Evolutionary conservation across 306 rosid species (phyloP), one percentile per base, ranked within the genome.

Genomic region (Trifolium dubium): DNA sequence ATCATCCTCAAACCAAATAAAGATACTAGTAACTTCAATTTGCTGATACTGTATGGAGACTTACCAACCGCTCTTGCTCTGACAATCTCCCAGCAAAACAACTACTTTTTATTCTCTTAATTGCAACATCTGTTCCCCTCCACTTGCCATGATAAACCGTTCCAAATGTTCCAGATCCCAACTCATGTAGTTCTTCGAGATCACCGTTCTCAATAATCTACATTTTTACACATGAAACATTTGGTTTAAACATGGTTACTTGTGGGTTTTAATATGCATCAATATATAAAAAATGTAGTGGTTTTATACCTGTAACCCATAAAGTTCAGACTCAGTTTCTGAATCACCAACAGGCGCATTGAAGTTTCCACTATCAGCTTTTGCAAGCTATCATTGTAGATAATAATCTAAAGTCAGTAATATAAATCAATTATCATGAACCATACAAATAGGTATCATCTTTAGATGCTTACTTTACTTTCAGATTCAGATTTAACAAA

Each of bases 101-200:
- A 78, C 99, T 92, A 82, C 86, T 92, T 83, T 90, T 92, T 37
- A 90, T 90, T 82, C 97, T 91, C 86, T 95, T 95, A 73, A 92
- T 92, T 41, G 99, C 99, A 75, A 95, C 90, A 82, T 90, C 99
- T 10, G 99, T 92, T 75, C 99, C 99, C 81, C 99, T 92, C 99
- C 98, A 95, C 80, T 87, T 88, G 62, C 99, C 98, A 40, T 85
- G 98, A 85, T 86, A 92, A 76, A 95, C 99, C 47, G 97, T 95
- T 76, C 99, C 99, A 80, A 88, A 95, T 54, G 98, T 92, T 82
- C 99, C 99, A 34, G 99, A 95, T 79, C 99, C 99, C 59, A 92
- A 76, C 77, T 90, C 99, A 64, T 80, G 89, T 79, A 83, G 75
- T 64, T 95, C 98, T 82, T 95, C 97, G 47, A 95, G 89, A 81